Percentiles rank a stretch among this genome's conserved stretches.
Conservation (phyloP, 208 protist species). For the Acanthamoeba sp. region DNA sequence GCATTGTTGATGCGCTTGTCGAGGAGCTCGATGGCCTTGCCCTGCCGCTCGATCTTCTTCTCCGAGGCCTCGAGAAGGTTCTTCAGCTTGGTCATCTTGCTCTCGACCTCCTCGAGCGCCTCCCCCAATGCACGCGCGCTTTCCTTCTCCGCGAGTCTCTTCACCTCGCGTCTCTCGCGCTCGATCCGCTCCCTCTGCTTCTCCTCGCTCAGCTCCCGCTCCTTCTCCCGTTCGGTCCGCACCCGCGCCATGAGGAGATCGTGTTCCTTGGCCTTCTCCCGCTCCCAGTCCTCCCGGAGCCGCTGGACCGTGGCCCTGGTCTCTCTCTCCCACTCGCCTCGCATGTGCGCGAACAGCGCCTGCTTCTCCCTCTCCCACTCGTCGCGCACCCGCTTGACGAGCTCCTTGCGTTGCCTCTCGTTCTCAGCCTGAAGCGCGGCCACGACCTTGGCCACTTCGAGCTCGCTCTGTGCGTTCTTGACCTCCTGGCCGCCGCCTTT, state of each 20-base stretch:
- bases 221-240: background rate
- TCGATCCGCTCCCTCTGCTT: background rate
- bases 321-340: background rate
- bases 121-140: background rate
- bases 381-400: background rate
- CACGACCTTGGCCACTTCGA: background rate
- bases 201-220: background rate
- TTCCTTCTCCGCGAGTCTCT: background rate
- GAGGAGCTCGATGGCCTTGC: background rate
- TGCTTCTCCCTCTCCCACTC: background rate
- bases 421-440: conserved; percentile 9
- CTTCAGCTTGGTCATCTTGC: conserved; percentile 14
- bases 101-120: background rate
- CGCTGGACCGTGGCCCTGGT: background rate
- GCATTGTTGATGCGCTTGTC: background rate
- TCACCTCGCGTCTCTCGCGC: background rate
- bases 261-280: background rate
- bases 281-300: background rate
- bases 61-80: background rate
- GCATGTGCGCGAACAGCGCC: background rate
- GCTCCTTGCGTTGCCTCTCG: background rate
- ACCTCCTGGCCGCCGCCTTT: background rate
- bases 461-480: background rate
- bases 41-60: conserved; percentile 21
- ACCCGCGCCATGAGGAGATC: background rate